Evolutionary conservation across 345 rosid genomes (phyloP), one percentile per base, ranked within the genome.

Genomic region (Melaleuca alternifolia): DNA sequence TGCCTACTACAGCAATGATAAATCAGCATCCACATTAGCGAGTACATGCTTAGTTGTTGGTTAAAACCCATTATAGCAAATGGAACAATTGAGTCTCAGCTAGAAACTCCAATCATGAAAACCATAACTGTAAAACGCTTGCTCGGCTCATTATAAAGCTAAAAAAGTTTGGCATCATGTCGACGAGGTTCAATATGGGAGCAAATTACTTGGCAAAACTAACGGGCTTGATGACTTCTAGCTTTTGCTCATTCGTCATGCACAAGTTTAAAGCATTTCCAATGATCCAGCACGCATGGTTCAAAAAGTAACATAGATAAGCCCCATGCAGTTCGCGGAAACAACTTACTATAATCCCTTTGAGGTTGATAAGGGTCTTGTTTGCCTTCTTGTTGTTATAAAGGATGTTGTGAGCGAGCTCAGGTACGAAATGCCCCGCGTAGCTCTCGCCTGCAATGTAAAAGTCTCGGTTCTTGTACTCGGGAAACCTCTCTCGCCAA

Each of bases 401-500:
- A 33, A 93, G 92, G 87, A 96, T 92, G 51, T 91, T 91, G 50
- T 93, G 92, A 18, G 97, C 95, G 62, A 96, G 95, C n/a, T 96
- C 96, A 77, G 99, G 96, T 9, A 93, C 97, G 85, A 93, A 95
- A 82, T 96, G 99, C 3, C 97, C 98, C 0, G 97, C 48, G 33
- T 96, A 96, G 88, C 99, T 95, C 89, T 96, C 99, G 0, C 99
- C 99, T 46, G 98, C 50, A 24, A 96, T 91, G 89, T 93, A 96
- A 24, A 96, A 91, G 1, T 94, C 98, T 54, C 96, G 90, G 85
- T 86, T 88, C 90, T 93, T 93, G 87, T 92, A 95, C 87, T 95
- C 97, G 0, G 99, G 98, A 88, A 96, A 96, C 86, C 98, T 95
- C 91, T 92, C 93, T 15, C 95, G 85, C 98, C 99, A 95, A 44